A percentile compares a stretch with the other conserved stretches of the same genome.
phyloP scores from a whole-genome alignment of 176 grass and related monocot genomes.

The Dactylis glomerata region DNA sequence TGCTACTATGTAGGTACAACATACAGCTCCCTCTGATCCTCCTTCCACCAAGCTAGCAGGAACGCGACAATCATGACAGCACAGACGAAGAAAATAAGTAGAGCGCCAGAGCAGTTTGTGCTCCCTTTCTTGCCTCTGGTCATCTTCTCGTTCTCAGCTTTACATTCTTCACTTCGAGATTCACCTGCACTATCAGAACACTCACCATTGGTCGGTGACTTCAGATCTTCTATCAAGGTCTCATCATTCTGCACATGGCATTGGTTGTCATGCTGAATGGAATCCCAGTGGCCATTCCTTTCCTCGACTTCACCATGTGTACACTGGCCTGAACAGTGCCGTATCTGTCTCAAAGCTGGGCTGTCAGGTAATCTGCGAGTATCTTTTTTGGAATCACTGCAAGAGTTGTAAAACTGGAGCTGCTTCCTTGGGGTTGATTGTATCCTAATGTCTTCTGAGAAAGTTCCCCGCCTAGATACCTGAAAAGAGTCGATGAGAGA shows the following conservation, averaged over 20 bases:
- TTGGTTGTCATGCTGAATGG: conserved; percentile 5
- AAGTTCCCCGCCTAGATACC: conserved; percentile 26
- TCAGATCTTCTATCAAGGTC: conserved; percentile 29
- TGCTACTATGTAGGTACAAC: conserved; percentile 45
- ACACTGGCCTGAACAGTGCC: neutral
- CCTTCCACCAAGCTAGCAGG: conserved; percentile 40
- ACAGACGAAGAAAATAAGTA: conserved; percentile 17
- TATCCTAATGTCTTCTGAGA: conserved; percentile 22
- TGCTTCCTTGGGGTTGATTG: conserved; percentile 52
- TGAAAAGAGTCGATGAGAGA: conserved; percentile 11
- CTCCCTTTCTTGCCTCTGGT: conserved; percentile 19
- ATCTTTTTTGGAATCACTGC: conserved; percentile 39
- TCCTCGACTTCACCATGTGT: conserved; percentile 6
- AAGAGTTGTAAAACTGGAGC: conserved; percentile 12
- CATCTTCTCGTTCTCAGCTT: conserved; percentile 26
- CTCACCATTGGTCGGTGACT: conserved; percentile 1
- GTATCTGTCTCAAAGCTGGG: conserved; percentile 13
- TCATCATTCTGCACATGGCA: neutral
- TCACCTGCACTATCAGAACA: neutral
- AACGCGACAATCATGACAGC: neutral
- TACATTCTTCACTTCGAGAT: conserved; percentile 29
- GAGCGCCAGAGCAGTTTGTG: neutral
- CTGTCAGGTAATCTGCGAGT: conserved; percentile 9
- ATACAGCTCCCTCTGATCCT: conserved; percentile 19
- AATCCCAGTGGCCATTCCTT: conserved; percentile 2